Conservation (phyloP, 768 basidiomycete genomes). For the Xerocomellus intermedius region DNA sequence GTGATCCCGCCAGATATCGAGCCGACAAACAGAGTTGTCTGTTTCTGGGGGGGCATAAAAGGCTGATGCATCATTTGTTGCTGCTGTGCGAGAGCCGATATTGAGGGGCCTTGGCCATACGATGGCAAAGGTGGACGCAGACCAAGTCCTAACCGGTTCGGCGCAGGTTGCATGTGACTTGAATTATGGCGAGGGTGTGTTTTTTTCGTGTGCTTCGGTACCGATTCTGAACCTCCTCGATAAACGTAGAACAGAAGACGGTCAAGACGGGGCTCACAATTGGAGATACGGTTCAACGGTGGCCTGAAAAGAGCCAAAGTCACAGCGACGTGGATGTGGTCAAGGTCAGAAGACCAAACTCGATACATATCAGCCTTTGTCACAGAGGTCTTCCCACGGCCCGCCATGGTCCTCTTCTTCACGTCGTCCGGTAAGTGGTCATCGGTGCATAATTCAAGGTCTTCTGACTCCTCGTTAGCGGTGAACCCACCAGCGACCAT, state of each 20-base stretch:
- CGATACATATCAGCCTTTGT: not conserved
- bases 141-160: constrained; percentile 83
- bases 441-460: fast-evolving
- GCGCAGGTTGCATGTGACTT: constrained; percentile 56
- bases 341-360: not conserved
- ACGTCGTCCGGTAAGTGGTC: constrained; percentile 45
- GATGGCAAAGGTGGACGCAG: constrained; percentile 85
- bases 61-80: constrained; percentile 61
- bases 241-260: not conserved
- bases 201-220: constrained; percentile 3
- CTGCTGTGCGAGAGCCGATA: constrained; percentile 87
- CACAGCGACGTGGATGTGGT: not conserved
- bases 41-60: constrained; percentile 69
- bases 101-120: constrained; percentile 89
- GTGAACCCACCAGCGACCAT: constrained; percentile 63
- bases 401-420: constrained; percentile 61
- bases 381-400: constrained; percentile 1
- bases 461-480: constrained; percentile 36
- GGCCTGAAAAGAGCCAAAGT: not conserved
- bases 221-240: not conserved
- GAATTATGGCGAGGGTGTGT: not conserved
- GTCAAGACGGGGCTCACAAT: constrained; percentile 1
- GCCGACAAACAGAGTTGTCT: constrained; percentile 84
- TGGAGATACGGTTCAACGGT: not conserved
- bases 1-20: constrained; percentile 93